Conservation (phyloP, 2,329 filamentous ascomycete species). For the Ophiostoma piceae region DNA sequence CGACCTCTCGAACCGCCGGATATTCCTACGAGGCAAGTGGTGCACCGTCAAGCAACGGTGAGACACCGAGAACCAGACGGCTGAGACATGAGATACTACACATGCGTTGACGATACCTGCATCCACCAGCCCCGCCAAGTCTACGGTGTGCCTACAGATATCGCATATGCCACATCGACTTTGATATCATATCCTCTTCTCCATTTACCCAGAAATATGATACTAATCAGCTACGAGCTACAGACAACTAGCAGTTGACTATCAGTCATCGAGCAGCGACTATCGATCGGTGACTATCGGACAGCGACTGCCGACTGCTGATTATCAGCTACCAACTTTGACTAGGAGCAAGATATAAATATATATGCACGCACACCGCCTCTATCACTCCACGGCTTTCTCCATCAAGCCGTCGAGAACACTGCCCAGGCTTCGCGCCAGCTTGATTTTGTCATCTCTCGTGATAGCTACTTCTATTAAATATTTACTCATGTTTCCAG, state of each 20-base stretch:
- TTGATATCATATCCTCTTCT: background rate
- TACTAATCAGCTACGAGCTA: background rate
- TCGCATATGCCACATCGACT: background rate
- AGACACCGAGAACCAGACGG: background rate
- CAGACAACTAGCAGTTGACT: background rate
- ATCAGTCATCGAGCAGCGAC: no score
- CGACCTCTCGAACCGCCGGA: background rate
- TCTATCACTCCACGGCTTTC: background rate
- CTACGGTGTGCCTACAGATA: background rate
- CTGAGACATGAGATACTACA: background rate
- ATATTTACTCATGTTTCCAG: background rate
- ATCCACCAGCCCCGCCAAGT: background rate
- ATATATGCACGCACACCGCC: constrained; percentile 13
- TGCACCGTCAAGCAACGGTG: background rate
- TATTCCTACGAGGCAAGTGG: background rate
- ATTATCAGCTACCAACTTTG: background rate
- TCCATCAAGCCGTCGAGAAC: background rate
- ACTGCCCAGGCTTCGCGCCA: background rate
- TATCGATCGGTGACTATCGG: background rate
- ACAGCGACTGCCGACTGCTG: background rate
- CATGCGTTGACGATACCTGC: constrained; percentile 1
- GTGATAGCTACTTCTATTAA: background rate
- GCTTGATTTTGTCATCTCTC: background rate
- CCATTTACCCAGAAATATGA: background rate
- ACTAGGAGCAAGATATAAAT: constrained; percentile 1